Percentiles rank a stretch among this genome's conserved stretches.
Conservation (phyloP, 1,284 basidiomycete genomes). For the Marasmius sp. region DNA sequence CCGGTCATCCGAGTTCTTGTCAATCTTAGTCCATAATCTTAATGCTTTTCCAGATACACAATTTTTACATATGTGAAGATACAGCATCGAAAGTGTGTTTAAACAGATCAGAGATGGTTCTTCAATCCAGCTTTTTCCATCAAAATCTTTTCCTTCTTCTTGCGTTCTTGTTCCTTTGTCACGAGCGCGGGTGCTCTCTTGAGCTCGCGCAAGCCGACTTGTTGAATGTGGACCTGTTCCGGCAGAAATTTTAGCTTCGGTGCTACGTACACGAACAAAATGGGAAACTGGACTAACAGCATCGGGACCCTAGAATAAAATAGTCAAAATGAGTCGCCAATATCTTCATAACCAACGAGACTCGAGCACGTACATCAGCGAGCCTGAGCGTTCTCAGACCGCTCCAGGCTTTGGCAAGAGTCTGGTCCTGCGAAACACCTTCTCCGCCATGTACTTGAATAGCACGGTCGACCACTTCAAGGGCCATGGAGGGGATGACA, state of each 20-base stretch:
- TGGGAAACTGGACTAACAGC: slow-evolving; percentile 41
- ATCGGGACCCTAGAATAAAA: slow-evolving; percentile 71
- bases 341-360: background rate
- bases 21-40: too few species aligned
- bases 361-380: slow-evolving; percentile 73
- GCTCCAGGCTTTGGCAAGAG: slow-evolving; percentile 79
- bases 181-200: slow-evolving; percentile 62
- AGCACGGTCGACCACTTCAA: slow-evolving; percentile 86
- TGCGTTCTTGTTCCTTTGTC: slow-evolving; percentile 51
- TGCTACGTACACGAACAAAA: slow-evolving; percentile 9
- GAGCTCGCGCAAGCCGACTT: slow-evolving; percentile 87
- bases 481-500: slow-evolving; percentile 87
- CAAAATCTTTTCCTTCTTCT: slow-evolving; percentile 59
- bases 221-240: slow-evolving; percentile 85
- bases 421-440: slow-evolving; percentile 89
- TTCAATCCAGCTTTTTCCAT: slow-evolving; percentile 61
- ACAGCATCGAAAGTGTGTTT: background rate
- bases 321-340: slow-evolving; percentile 10
- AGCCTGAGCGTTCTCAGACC: slow-evolving; percentile 84
- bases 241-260: background rate
- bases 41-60: too few species aligned
- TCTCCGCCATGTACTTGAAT: slow-evolving; percentile 96
- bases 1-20: background rate
- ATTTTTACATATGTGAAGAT: background rate
- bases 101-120: slow-evolving; percentile 43